Base-by-base conservation (phyloP, 306 rosid species). In the Cicer bijugum region DNA sequence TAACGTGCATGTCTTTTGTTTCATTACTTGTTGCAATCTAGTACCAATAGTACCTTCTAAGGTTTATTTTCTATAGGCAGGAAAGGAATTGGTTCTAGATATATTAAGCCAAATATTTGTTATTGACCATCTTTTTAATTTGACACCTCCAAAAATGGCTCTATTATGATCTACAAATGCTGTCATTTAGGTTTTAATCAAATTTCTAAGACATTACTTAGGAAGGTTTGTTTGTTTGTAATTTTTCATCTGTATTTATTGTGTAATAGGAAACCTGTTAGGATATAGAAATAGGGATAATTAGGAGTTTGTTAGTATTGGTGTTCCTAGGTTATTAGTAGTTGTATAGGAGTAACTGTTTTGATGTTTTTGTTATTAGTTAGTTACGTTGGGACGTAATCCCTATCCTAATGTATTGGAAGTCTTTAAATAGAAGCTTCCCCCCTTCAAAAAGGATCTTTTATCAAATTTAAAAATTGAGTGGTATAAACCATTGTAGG, bases 71-170 rank as follows among this genome's bases (percentile, higher is more conserved):
- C 38, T 50, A 12, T 63, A 42, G 55, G 67, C 37, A 16, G 39
- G 11, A 9, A 9, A 53, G 61, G 45, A 4, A 35, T 20, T 51
- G 58, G 10, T 70, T 70, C 12, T 50, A 17, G 51, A 12, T 65
- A 61, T 81, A 51, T 61, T 39, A 44, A 51, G 33, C 71, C 47
- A 61, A 71, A 47, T 67, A 40, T 48, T 40, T 62, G 33, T 72
- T 16, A 61, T 40, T 55, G 52, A 20, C 67, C 57, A 66, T 47
- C 67, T 50, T 71, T 11, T 58, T 79, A 46, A 65, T 79, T 9
- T 58, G 33, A 66, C 12, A 51, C 72, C 63, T 74, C 10, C 47
- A 7, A 3, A 53, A 10, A 35, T 61, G 55, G 11, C 64, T 9
- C 57, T 73, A 50, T 59, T 72, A 45, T 46, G 69, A 59, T 73